A percentile compares a stretch with the other conserved stretches of the same genome.
phyloP scores from a whole-genome alignment of 176 grass and related monocot species.

The Avena sativa region DNA sequence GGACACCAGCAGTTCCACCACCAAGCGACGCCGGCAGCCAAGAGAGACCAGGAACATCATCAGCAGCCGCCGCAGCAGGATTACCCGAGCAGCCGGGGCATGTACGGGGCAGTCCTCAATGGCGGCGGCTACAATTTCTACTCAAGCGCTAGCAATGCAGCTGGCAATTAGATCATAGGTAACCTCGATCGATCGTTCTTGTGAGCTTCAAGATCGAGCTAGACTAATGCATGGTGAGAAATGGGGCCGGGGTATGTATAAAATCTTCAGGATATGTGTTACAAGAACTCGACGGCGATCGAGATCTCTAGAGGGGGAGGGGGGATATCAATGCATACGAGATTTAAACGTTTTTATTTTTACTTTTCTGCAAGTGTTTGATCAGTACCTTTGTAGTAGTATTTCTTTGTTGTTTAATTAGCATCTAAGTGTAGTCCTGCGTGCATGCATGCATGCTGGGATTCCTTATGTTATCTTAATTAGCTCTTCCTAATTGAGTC shows the following conservation, averaged over 20 bases:
- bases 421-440: background rate
- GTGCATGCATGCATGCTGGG: background rate
- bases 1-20: constrained; percentile 6
- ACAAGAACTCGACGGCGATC: constrained; percentile 11
- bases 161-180: constrained; percentile 28
- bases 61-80: constrained; percentile 5
- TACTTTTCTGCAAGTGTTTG: background rate
- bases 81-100: constrained; percentile 11
- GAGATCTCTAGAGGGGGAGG: background rate
- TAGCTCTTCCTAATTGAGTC: background rate
- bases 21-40: background rate
- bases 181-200: constrained; percentile 27
- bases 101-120: constrained; percentile 1
- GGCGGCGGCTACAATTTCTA: constrained; percentile 24
- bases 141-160: constrained; percentile 20
- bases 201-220: constrained; percentile 21
- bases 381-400: constrained; percentile 5
- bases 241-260: constrained; percentile 26
- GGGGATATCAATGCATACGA: constrained; percentile 26
- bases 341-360: background rate
- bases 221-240: constrained; percentile 26
- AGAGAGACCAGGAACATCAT: constrained; percentile 9
- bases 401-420: background rate
- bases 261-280: constrained; percentile 25
- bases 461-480: background rate